These are phyloP conservation scores for Trichoderma atrobrunneum DNA, from an alignment of 2,329 filamentous ascomycete genomes.

Conservation along the genomic window DNA sequence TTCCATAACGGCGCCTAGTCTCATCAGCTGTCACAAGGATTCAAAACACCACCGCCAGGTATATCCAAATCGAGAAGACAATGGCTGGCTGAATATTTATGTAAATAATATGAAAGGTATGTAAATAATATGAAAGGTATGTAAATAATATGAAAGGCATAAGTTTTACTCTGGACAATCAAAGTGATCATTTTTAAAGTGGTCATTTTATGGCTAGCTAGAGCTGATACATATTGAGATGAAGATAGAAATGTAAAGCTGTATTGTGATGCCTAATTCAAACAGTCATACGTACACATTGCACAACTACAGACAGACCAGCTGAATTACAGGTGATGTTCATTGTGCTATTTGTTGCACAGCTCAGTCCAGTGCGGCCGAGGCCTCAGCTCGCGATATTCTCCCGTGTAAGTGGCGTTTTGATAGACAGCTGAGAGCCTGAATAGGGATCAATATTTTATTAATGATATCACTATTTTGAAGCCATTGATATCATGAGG, in stretches of 20 bases:
- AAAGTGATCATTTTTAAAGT: background rate
- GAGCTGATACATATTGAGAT: background rate
- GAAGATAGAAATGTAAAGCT: background rate
- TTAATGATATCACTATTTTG: background rate
- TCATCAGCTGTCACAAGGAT: background rate
- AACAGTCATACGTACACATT: background rate
- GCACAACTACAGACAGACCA: background rate
- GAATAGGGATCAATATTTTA: background rate
- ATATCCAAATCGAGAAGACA: background rate
- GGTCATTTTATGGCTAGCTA: background rate
- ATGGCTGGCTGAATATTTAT: background rate
- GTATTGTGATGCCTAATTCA: background rate
- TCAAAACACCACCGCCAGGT: background rate
- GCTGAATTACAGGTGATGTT: background rate
- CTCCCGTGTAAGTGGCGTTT: background rate
- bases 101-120: background rate
- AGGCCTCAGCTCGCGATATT: background rate
- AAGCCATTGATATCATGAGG: background rate
- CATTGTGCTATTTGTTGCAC: background rate
- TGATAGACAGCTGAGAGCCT: background rate
- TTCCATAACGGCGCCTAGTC: background rate
- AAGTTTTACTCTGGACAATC: background rate
- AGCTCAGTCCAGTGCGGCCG: background rate
- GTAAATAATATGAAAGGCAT: background rate
- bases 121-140: background rate